Percentiles rank a stretch among this genome's conserved stretches.
phyloP scores from a whole-genome alignment of 2,329 filamentous ascomycete species.

The Aspergillus viridinutans region DNA sequence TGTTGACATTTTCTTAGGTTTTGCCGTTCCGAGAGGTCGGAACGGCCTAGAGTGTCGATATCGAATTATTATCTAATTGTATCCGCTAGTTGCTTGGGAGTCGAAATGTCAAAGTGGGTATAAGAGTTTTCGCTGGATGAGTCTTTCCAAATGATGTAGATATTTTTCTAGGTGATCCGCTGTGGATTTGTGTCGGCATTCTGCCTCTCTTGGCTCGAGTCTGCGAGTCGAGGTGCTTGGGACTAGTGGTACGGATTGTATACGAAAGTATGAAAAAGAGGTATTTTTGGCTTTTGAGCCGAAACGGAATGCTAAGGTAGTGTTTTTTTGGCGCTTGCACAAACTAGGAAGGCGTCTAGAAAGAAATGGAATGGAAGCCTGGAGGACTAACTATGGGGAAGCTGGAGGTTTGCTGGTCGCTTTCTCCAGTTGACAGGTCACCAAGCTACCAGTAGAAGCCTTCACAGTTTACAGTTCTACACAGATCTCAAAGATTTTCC shows the following conservation, averaged over 20 bases:
- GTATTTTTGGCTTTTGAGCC: neutral
- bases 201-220: neutral
- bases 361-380: neutral
- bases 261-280: neutral
- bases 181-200: conserved; percentile 10
- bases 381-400: neutral
- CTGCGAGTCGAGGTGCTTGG: neutral
- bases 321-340: neutral
- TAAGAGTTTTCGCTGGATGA: neutral
- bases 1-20: neutral
- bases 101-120: neutral
- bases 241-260: neutral
- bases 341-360: neutral
- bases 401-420: neutral
- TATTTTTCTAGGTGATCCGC: conserved; percentile 17
- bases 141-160: neutral
- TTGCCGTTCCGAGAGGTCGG: neutral
- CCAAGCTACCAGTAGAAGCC: neutral
- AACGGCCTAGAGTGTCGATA: neutral
- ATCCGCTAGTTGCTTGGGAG: neutral
- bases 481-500: neutral
- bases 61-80: neutral
- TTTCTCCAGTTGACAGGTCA: neutral
- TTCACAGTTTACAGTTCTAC: neutral
- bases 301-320: neutral